Conservation (phyloP, 2,329 filamentous ascomycete species). For the Penicillium sp. region DNA sequence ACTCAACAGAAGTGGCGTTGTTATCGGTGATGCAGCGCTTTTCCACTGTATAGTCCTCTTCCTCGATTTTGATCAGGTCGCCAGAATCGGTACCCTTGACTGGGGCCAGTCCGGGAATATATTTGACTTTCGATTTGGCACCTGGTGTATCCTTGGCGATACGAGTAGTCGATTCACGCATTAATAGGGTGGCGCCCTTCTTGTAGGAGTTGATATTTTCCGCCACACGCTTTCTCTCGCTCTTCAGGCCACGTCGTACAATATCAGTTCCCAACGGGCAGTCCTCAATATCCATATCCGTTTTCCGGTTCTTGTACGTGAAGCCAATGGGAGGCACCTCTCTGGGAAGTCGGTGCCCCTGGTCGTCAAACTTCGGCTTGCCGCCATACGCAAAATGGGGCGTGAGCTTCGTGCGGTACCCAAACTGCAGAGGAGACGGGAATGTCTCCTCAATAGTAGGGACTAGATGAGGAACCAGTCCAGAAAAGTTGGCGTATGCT, state of each 20-base stretch:
- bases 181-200: slow-evolving; percentile 82
- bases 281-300: slow-evolving; percentile 92
- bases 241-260: slow-evolving; percentile 76
- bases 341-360: slow-evolving; percentile 50
- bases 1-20: slow-evolving; percentile 83
- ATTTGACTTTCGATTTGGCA: slow-evolving; percentile 21
- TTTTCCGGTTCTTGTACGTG: slow-evolving; percentile 79
- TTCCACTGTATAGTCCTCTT: slow-evolving; percentile 69
- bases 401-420: slow-evolving; percentile 94
- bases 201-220: slow-evolving; percentile 72
- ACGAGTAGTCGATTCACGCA: slow-evolving; percentile 82
- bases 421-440: slow-evolving; percentile 86
- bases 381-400: slow-evolving; percentile 86
- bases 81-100: slow-evolving; percentile 38
- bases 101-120: slow-evolving; percentile 30
- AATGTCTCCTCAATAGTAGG: slow-evolving; percentile 83
- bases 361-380: slow-evolving; percentile 53
- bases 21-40: slow-evolving; percentile 90
- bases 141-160: slow-evolving; percentile 36
- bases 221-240: slow-evolving; percentile 76
- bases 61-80: slow-evolving; percentile 59
- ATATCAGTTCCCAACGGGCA: slow-evolving; percentile 92
- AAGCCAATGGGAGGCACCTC: slow-evolving; percentile 82
- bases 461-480: slow-evolving; percentile 73
- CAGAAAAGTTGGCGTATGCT: slow-evolving; percentile 89